Percentiles rank a stretch among this genome's conserved stretches.
Conservation (phyloP, 345 rosid species). For the Brassica cretica region DNA sequence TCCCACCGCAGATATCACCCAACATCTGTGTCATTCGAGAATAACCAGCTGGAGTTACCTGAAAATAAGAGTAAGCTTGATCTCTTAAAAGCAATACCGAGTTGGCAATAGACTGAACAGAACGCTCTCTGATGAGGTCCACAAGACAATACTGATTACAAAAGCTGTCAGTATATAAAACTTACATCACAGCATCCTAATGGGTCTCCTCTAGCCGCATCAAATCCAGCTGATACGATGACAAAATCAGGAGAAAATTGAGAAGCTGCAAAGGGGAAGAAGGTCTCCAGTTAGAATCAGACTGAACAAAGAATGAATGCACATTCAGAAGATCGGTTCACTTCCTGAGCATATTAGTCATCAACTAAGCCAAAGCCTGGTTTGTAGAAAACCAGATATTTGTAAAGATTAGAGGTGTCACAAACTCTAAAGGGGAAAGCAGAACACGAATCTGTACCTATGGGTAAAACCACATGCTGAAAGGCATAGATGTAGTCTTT, state of each 20-base stretch:
- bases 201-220: constrained; percentile 99
- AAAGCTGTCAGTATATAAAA: constrained; percentile 16
- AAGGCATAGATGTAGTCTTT: constrained; percentile 92
- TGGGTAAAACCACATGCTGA: constrained; percentile 84
- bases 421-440: constrained; percentile 7
- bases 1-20: constrained; percentile 60
- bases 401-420: constrained; percentile 2
- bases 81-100: not conserved
- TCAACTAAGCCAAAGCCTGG: constrained; percentile 10
- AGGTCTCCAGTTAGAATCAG: constrained; percentile 12
- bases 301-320: constrained; percentile 6
- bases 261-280: constrained; percentile 57
- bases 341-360: constrained; percentile 15
- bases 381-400: constrained; percentile 1
- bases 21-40: constrained; percentile 83
- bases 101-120: constrained; percentile 6
- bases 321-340: not conserved
- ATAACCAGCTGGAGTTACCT: constrained; percentile 95
- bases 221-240: constrained; percentile 97
- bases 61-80: not conserved
- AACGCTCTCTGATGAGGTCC: not conserved
- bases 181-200: constrained; percentile 95
- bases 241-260: constrained; percentile 90
- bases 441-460: constrained; percentile 51
- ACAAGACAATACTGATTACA: not conserved